Evolutionary conservation across 2,329 filamentous ascomycete genomes (phyloP), one percentile per base, ranked within the genome.

Genomic region (Knoxdaviesia proteae): DNA sequence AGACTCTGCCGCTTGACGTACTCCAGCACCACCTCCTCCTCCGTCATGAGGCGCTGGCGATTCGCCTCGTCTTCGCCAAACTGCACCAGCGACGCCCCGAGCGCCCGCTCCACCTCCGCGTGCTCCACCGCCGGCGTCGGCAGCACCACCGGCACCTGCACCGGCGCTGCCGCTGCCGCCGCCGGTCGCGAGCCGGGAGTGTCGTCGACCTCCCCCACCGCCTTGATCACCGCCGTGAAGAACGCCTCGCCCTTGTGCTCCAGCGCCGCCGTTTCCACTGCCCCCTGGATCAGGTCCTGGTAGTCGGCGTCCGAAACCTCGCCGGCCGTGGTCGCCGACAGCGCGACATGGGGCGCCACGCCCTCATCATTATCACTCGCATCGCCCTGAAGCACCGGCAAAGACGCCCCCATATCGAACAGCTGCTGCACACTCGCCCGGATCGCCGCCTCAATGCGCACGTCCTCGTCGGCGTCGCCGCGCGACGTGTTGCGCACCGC

Each of bases 1-100:
- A 84, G 54, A 55, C 79, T 84, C 61, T 86, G 79, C 61, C 76
- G 80, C 64, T 79, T 81, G 36, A 84, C 68, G 56, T 83, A 84
- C 51, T 84, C 79, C 54, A 87, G 56, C 6, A 86, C 71, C 45
- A 80, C 74, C 44, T 84, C 72, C 53, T 87, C 80, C 52, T 86
- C 80, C 0, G 66, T 71, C 52, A 58, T 64, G 43, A 61, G 55
- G 35, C 54, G 58, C 40, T 57, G 55, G 34, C 63, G 58, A 4
- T 61, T 58, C 38, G 59, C 57, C 48, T 64, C 50, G 42, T 68
- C 57, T 34, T 63, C 56, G 42, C 57, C 56, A 30, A 69, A 65
- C 8, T 58, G 61, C 6, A 58, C 56, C 49, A 63, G 60, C 0
- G 64, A 68, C 42, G 62, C 64, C 40, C 63, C 62, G 34, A 74